Base-by-base conservation (phyloP, 1,284 basidiomycete species). In the Trichosporon ovoides region DNA sequence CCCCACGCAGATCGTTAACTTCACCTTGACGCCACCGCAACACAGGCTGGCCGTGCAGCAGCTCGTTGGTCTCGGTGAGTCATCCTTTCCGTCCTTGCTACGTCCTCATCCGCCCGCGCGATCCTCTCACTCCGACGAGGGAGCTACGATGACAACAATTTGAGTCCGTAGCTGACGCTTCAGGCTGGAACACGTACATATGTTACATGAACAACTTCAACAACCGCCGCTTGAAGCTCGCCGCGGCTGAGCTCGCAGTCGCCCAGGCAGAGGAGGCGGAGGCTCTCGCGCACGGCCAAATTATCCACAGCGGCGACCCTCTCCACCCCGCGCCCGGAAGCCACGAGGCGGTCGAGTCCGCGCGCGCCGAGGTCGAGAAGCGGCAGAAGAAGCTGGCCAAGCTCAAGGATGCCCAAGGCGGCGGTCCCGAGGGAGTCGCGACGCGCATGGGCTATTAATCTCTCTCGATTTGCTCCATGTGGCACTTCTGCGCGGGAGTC, bases 1-100 rank as follows among this genome's bases (percentile, higher is more conserved):
- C 48, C 90, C 90, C 0, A 84, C 88, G 0, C 89, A 92, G 71
- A 73, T 88, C 56, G 78, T 90, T 79, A 93, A 93, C 78, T 92
- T 92, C 68, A 79, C 84, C 13, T 22, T 92, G 52, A 83, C 92
- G 0, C 91, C 90, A 0, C 83, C 82, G 4, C 89, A 91, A 67
- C 79, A 91, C 56, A 84, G 89, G n/a, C 85, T 92, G 60, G 80
- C 87, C 9, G 80, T 87, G 19, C 83, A 91, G 28, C 84, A 89
- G 68, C 82, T 87, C 14, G 88, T 93, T 55, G 87, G 86, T 59
- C 80, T 93, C 55, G 88, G 90, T 72, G 53, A 64, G 70, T 66
- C 14, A 6, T 19, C 36, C 51, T 50, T 11, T 18, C 37, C 19
- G 2, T 14, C 3, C 37, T n/a, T 6, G 3, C 37, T 7, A 7